Evolutionary conservation across 768 basidiomycete species (phyloP).

Genomic region (Collybiopsis confluens): DNA sequence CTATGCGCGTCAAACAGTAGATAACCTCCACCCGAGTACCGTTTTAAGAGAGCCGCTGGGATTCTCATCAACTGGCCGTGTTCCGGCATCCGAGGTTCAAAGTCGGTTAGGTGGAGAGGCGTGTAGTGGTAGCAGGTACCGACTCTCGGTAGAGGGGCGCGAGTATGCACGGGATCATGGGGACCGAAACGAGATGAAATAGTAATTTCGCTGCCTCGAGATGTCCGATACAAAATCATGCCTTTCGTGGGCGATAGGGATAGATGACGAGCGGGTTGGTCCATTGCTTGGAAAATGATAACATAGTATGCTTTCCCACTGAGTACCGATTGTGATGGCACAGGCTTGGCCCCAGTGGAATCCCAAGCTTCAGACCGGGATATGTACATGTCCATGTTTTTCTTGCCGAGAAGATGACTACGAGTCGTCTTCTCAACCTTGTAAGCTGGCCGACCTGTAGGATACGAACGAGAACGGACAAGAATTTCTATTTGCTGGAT

Average conservation of each 20-base stretch:
- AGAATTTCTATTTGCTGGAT: constrained; percentile 11
- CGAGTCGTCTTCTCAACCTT: constrained; percentile 15
- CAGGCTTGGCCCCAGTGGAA: constrained; percentile 1
- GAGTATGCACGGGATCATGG: constrained; percentile 12
- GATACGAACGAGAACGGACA: constrained; percentile 12
- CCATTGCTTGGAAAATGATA: constrained; percentile 10
- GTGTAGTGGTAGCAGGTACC: constrained; percentile 16
- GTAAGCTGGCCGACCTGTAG: constrained; percentile 16
- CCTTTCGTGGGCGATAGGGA: constrained; percentile 12
- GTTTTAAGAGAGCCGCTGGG: not conserved
- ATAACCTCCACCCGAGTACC: constrained; percentile 17
- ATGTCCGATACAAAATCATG: constrained; percentile 10
- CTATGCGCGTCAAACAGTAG: constrained; percentile 16
- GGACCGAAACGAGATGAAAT: constrained; percentile 12
- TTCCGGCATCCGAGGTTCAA: not conserved
- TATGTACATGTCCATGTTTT: constrained; percentile 15
- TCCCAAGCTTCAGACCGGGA: constrained; percentile 17
- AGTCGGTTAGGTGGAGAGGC: constrained; percentile 10
- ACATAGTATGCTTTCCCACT: constrained; percentile 11
- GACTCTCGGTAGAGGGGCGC: constrained; percentile 4
- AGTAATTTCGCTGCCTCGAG: constrained; percentile 3
- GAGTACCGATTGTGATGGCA: not conserved
- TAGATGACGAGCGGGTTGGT: constrained; percentile 13
- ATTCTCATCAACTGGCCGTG: not conserved
- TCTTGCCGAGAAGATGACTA: constrained; percentile 19